A percentile compares a stretch with the other conserved stretches of the same genome.
phyloP scores from a whole-genome alignment of 768 basidiomycete genomes.

The Thelephora ganbajun region DNA sequence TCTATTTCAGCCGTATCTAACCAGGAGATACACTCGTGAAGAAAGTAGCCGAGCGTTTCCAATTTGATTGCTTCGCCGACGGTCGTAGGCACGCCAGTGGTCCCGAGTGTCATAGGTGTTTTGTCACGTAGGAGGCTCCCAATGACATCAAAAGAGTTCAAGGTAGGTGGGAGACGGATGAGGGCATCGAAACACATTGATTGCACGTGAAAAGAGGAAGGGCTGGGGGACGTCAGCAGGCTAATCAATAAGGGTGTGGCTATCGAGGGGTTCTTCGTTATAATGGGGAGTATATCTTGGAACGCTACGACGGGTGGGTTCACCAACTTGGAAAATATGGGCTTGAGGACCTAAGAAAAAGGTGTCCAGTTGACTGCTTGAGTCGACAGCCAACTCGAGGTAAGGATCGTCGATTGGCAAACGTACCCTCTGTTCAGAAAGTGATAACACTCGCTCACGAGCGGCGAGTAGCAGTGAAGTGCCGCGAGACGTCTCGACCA shows the following conservation, averaged over 20 bases:
- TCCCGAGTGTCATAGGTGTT: conserved; percentile 27
- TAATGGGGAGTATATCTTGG: conserved; percentile 50
- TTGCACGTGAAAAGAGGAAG: conserved; percentile 18
- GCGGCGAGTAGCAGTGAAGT: conserved; percentile 58
- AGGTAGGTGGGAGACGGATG: conserved; percentile 51
- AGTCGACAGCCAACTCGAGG: neutral
- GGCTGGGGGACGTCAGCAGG: conserved; percentile 27
- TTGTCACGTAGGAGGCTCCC: conserved; percentile 55
- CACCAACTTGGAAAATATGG: conserved; percentile 29
- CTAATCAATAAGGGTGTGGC: conserved; percentile 54
- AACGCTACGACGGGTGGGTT: conserved; percentile 45
- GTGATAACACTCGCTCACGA: conserved; percentile 56
- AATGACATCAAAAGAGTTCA: conserved; percentile 61
- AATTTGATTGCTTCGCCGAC: conserved; percentile 49
- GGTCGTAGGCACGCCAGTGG: conserved; percentile 35
- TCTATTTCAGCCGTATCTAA: conserved; percentile 58
- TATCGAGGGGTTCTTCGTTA: conserved; percentile 53
- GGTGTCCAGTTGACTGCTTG: too few relatives aligned
- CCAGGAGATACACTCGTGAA: conserved; percentile 57
- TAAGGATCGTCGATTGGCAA: neutral
- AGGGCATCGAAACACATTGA: conserved; percentile 50
- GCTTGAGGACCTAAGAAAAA: conserved; percentile 35
- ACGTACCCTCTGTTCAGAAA: conserved; percentile 63
- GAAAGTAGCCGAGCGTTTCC: conserved; percentile 57
- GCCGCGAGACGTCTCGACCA: conserved; percentile 43